These are phyloP conservation scores for Aureobasidium uvarum DNA, from an alignment of 2,329 filamentous ascomycete species.

Conservation along the genomic window DNA sequence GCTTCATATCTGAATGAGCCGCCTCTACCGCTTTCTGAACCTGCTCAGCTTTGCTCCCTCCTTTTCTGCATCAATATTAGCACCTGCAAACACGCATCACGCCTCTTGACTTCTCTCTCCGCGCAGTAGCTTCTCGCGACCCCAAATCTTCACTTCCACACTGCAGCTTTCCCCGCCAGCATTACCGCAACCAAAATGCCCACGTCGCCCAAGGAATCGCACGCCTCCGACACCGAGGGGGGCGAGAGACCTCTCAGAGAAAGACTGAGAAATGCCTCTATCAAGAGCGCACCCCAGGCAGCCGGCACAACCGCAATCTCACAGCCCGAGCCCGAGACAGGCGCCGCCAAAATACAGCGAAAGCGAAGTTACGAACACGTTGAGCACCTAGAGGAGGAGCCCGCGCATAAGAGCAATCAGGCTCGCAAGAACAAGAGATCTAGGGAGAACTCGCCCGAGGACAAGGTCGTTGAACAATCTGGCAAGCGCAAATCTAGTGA, in stretches of 20 bases:
- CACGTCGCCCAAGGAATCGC: constrained; percentile 30
- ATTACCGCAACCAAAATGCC: constrained; percentile 32
- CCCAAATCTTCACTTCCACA: background rate
- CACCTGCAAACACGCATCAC: background rate
- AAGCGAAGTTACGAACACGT: constrained; percentile 49
- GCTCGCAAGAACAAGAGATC: constrained; percentile 51
- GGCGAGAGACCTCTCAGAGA: constrained; percentile 60
- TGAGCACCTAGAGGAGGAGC: constrained; percentile 37
- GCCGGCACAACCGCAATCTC: constrained; percentile 2
- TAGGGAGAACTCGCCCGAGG: constrained; percentile 44
- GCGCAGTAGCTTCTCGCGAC: background rate
- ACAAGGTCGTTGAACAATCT: constrained; percentile 35
- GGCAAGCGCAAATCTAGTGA: constrained; percentile 38
- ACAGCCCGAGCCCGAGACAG: constrained; percentile 7
- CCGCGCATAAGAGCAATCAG: constrained; percentile 41
- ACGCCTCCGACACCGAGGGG: constrained; percentile 44
- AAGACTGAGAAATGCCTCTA: constrained; percentile 62
- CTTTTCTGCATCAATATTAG: constrained; percentile 4
- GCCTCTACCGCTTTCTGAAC: constrained; percentile 19
- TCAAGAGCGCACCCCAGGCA: constrained; percentile 37
- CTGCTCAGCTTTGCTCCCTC: background rate
- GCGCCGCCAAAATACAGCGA: constrained; percentile 41
- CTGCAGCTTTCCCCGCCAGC: constrained; percentile 10
- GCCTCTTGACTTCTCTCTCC: background rate
- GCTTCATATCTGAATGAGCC: constrained; percentile 17